These are phyloP conservation scores for Potentilla sterilis DNA, from an alignment of 306 rosid genomes.

Conservation along the genomic window DNA sequence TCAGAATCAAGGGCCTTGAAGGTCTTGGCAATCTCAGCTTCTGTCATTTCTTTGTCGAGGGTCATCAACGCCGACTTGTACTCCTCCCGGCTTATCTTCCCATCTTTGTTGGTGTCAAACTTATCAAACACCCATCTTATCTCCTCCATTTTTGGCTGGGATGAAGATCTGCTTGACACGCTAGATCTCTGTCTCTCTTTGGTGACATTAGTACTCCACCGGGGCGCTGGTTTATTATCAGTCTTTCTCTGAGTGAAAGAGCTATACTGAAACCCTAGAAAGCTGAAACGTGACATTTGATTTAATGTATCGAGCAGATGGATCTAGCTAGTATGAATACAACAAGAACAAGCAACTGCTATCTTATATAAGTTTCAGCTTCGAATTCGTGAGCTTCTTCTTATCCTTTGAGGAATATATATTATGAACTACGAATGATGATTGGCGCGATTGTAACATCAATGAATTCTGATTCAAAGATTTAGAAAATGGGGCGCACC, in stretches of 20 bases:
- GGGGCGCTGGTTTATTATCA: background rate
- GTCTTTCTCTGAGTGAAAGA: conserved; percentile 10
- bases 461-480: conserved; percentile 15
- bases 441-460: background rate
- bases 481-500: background rate
- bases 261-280: conserved; percentile 41
- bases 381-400: background rate
- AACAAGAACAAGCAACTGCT: background rate
- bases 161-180: conserved; percentile 11
- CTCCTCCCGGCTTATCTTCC: conserved; percentile 61
- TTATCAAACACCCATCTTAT: conserved; percentile 69
- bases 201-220: conserved; percentile 27
- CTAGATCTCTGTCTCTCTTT: conserved; percentile 23
- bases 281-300: conserved; percentile 40
- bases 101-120: conserved; percentile 68
- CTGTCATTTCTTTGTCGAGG: conserved; percentile 39
- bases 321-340: background rate
- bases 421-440: background rate
- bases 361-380: conserved; percentile 3
- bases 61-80: conserved; percentile 55
- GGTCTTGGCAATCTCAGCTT: conserved; percentile 46
- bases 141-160: conserved; percentile 51
- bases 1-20: conserved; percentile 58
- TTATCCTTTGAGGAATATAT: conserved; percentile 5
- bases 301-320: background rate